These are phyloP conservation scores for Rhododendron griersonianum DNA, from an alignment of 148 eudicot species.

Conservation along the genomic window DNA sequence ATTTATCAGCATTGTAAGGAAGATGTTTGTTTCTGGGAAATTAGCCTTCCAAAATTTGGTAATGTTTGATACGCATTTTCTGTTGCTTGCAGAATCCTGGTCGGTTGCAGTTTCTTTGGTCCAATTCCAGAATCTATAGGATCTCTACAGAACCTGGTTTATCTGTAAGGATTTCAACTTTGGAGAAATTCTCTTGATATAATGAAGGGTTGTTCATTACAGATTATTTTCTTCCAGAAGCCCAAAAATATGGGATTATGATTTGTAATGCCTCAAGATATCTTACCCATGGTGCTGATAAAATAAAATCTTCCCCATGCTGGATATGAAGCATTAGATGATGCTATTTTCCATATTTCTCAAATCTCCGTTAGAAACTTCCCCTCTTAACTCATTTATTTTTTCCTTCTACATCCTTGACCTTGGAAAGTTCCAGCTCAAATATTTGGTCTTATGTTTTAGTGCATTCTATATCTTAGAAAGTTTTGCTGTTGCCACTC, in stretches of 20 bases:
- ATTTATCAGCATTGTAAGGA: slow-evolving; percentile 63
- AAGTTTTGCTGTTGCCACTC: not conserved
- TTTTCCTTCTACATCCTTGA: not conserved
- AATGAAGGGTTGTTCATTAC: not conserved
- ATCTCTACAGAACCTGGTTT: slow-evolving; percentile 41
- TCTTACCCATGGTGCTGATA: not conserved
- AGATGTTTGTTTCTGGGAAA: not conserved
- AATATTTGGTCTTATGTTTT: not conserved
- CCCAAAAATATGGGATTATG: not conserved
- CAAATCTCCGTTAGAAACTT: not conserved
- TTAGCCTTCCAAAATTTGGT: not conserved
- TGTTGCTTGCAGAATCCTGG: slow-evolving; percentile 47
- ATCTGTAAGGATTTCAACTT: slow-evolving; percentile 52
- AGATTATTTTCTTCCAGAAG: not conserved
- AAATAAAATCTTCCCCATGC: not conserved
- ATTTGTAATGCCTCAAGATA: not conserved
- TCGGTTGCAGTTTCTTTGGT: slow-evolving; percentile 75
- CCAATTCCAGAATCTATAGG: slow-evolving; percentile 66
- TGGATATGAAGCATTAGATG: not conserved
- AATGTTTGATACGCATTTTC: not conserved
- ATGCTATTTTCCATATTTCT: not conserved
- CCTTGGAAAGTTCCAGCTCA: not conserved
- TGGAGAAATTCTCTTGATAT: not conserved
- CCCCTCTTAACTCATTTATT: not conserved
- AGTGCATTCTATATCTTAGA: not conserved